A percentile compares a stretch with the other conserved stretches of the same genome.
Evolutionary conservation across 805 yeast species (phyloP).

Genomic region (Saccharomycopsis sp.): DNA sequence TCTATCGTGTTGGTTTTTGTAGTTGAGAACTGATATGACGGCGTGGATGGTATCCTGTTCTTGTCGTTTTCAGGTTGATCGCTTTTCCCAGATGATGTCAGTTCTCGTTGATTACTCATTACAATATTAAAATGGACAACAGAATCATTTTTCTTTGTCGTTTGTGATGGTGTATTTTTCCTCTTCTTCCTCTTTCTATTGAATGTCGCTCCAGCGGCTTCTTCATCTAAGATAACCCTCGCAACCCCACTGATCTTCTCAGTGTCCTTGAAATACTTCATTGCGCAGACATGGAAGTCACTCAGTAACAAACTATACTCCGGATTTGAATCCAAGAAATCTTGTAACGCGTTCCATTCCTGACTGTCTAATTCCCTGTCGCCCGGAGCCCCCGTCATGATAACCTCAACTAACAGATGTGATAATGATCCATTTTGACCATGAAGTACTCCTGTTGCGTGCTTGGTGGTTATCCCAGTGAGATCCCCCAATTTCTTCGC

Average conservation of each 20-base stretch:
- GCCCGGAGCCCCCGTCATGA: too few relatives aligned
- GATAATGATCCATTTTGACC: too few relatives aligned
- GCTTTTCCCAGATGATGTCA: not conserved
- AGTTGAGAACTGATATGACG: not conserved
- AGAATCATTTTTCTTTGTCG: not conserved
- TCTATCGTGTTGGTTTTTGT: conserved; percentile 33
- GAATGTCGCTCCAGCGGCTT: not conserved
- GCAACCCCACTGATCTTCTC: conserved; percentile 7
- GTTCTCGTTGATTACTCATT: not conserved
- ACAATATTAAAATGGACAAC: too few relatives aligned
- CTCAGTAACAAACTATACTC: conserved; percentile 15
- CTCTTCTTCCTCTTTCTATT: too few relatives aligned
- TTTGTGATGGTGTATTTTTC: not conserved
- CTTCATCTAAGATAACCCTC: not conserved
- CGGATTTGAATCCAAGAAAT: conserved; percentile 8
- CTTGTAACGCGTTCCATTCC: conserved; percentile 8
- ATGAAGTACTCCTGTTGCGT: not conserved
- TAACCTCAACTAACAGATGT: too few relatives aligned
- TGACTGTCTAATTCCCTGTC: too few relatives aligned
- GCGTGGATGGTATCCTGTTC: not conserved
- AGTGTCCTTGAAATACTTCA: conserved; percentile 14
- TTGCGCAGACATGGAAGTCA: conserved; percentile 3
- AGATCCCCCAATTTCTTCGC: not conserved
- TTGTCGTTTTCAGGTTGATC: not conserved
- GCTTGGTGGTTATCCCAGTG: not conserved